Base-by-base conservation (phyloP, 257 asterid genomes). In the Capsicum rhomboideum region DNA sequence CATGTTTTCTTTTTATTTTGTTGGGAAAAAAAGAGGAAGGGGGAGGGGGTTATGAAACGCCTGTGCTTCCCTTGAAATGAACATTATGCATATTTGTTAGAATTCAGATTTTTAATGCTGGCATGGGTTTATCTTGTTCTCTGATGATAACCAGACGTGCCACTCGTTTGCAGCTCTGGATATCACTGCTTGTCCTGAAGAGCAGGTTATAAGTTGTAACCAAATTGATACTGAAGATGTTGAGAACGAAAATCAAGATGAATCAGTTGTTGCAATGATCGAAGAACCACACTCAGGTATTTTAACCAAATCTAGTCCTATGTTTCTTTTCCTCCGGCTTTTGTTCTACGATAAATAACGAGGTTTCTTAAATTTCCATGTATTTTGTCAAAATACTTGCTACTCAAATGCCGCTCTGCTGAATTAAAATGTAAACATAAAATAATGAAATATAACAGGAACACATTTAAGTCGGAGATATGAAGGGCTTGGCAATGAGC, bases 91-190 rank as follows among this genome's bases (percentile, higher is more conserved):
- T 75, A 46, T 49, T 75, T 23, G 59, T 8, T 44, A 46, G 80
- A 49, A 26, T 58, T 37, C 26, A 56, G 58, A 31, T 80, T 37
- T 78, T 55, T 56, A 8, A 80, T 21, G 42, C 75, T 80, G 56
- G 42, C 21, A 49, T 75, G 44, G 44, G 13, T 8, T 75, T 75
- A 23, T 26, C 61, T 75, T 50, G n/a, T 4, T 50, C 74, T 80
- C 37, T 80, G 58, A 21, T 59, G 83, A 59, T 80, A 59, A 80
- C 83, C 97, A 92, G 98, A 91, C 94, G 87, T 94, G 86, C 94
- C 95, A 93, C 96, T 90, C 97, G 88, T 92, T 92, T 96, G 93
- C 98, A 96, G 98, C 94, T 94, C 90, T 96, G 98, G 97, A 93
- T 90, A 91, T 94, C 87, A 90, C 91, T 82, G 85, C 87, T 67